Base-by-base conservation (phyloP, 371 early-diverging fungal genomes). In the Haplosporangium sp. region DNA sequence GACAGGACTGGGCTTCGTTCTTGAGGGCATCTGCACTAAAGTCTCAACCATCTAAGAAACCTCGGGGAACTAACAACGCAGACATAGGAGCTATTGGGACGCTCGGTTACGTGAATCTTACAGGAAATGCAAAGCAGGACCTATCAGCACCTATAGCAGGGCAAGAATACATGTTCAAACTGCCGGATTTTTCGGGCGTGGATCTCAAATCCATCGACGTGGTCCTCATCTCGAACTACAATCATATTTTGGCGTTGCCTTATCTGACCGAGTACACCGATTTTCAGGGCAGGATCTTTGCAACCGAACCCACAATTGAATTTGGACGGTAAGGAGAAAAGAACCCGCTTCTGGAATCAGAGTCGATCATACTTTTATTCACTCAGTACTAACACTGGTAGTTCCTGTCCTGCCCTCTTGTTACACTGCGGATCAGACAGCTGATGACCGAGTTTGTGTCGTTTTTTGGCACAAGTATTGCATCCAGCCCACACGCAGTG, bases 181-280 rank as follows among this genome's bases (percentile, higher is more conserved):
- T 81, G 23, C 83, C 86, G 9, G 86, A 87, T 41, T 83, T 91
- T 60, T 81, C 82, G 46, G 72, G 85, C 5, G 81, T 91, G 1
- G 87, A 90, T 69, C 69, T 88, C 42, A 80, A 83, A 40, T 79
- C 80, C 0, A 86, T 96, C 40, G 95, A 95, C 75, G 85, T 92
- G 45, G 86, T 96, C 10, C 77, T 96, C 9, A 83, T 96, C 46
- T 86, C 94, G 55, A 92, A 94, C 82, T 87, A 85, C 69, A 86
- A 90, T 55, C 87, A 90, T 46, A 89, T 94, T 82, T 81, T 90
- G 36, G 92, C 94, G 29, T 81, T 96, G 40, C 96, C 96, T 11
- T 96, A 86, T 62, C 75, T 95, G 59, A 95, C 95, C 0, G 96
- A 95, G 65, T 92, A 91, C 81, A 85, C 93, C 9, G 91, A 88